Evolutionary conservation across 352 stramenopile species (phyloP), one percentile per base, ranked within the genome.

Genomic region (Globisporangium apiculatum): DNA sequence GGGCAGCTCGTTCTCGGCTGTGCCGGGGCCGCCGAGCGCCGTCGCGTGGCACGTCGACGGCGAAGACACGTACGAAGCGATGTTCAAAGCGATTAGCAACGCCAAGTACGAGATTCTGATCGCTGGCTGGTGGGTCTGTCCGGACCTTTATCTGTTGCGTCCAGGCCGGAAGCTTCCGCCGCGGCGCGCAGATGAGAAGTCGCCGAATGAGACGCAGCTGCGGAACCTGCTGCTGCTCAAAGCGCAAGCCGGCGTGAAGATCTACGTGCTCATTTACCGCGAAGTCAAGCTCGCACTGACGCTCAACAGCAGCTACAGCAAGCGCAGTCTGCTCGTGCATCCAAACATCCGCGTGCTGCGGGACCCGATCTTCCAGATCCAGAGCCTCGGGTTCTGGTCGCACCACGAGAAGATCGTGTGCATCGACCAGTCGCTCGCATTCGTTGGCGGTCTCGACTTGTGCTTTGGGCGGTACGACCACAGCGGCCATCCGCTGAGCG

Each of bases 371-470:
- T 96, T 96, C 60, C 86, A 94, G 67, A 91, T 95, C 45, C 83
- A 95, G 70, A 90, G 77, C 66, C 66, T 95, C 11, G 86, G 86
- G 3, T 96, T 97, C 48, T 97, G 88, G 90, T 96, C 83, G 38
- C 91, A 97, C 66, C 91, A 97, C 70, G 91, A 97, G 61, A 97
- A 97, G 63, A 87, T 97, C 45, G 87, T 97, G 35, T 89, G 91
- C 51, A 75, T 97, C 35, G 91, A 97, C 52, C 86, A 95, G 53
- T 86, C 76, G 11, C 50, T 93, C 17, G 76, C 84, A 15, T 95
- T 95, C 55, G 71, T 89, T 5, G 86, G 86, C 37, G 86, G 91
- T 43, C 57, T 97, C 15, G 91, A 97, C 61, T 56, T 97, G 51
- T 91, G 83, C 58, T 96, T 94, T 47, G 89, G 91, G 12, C 79